These are phyloP conservation scores for Dillenia turbinata DNA, from an alignment of 164 flowering plant species.

Conservation along the genomic window DNA sequence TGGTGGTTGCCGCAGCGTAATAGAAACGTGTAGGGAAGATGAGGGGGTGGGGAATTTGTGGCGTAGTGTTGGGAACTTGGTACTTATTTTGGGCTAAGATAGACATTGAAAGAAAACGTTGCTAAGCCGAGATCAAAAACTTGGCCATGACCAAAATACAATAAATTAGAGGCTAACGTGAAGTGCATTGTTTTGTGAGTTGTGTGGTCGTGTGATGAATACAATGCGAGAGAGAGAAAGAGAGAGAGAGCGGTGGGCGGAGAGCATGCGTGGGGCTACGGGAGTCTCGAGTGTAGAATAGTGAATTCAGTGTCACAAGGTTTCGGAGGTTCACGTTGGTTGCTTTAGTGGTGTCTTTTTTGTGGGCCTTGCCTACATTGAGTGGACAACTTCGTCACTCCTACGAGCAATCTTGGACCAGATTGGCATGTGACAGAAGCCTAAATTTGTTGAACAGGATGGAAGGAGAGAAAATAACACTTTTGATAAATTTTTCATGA, in stretches of 20 bases:
- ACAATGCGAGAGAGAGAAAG: neutral
- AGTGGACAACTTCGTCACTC: no score
- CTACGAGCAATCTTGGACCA: no score
- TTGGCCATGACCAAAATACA: neutral
- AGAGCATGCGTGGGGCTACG: conserved; percentile 24
- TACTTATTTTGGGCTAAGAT: conserved; percentile 30
- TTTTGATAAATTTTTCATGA: no score
- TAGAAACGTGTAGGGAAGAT: neutral
- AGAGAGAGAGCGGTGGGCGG: conserved; percentile 16
- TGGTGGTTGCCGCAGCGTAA: conserved; percentile 8
- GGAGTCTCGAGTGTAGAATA: conserved; percentile 6
- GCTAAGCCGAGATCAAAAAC: no score
- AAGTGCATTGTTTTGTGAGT: no score
- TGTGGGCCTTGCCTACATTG: no score
- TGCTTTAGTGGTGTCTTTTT: no score
- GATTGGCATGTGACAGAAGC: no score
- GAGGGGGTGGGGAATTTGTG: conserved; percentile 10
- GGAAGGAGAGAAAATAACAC: no score
- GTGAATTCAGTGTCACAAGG: neutral
- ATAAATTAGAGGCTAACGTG: neutral
- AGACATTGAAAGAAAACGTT: conserved; percentile 28
- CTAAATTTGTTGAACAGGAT: no score
- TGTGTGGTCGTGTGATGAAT: neutral
- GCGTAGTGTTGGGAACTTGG: conserved; percentile 9
- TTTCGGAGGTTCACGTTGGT: no score